These are phyloP conservation scores for Emmonsiellopsis sp. DNA, from an alignment of 2,329 filamentous ascomycete species.

Conservation along the genomic window DNA sequence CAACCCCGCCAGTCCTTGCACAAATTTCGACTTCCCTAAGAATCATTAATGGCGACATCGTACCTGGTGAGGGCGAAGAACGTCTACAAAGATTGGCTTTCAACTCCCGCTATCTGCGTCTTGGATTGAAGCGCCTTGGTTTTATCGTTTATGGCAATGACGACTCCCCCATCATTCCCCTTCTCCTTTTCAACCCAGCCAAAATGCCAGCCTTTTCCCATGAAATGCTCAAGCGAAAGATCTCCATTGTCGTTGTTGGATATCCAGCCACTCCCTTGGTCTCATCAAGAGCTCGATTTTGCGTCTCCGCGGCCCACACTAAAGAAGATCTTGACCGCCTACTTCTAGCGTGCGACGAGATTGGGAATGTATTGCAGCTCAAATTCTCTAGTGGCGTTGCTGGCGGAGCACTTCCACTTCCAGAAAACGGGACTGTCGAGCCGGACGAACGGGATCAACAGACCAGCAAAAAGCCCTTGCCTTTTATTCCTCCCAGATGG, in stretches of 20 bases:
- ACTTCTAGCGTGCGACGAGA: constrained; percentile 80
- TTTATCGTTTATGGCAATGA: constrained; percentile 97
- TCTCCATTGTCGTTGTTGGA: constrained; percentile 92
- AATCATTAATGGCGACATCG: constrained; percentile 80
- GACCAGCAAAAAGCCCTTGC: constrained; percentile 44
- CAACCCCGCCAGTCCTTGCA: constrained; percentile 76
- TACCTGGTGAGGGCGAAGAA: constrained; percentile 88
- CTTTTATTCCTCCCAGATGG: constrained; percentile 65
- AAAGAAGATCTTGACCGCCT: constrained; percentile 95
- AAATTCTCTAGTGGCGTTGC: constrained; percentile 97
- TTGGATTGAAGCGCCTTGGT: constrained; percentile 91
- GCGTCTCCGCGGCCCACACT: constrained; percentile 89
- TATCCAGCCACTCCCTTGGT: constrained; percentile 95
- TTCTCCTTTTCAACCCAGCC: constrained; percentile 94
- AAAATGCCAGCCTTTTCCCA: constrained; percentile 98
- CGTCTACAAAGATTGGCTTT: constrained; percentile 92
- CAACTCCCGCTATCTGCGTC: constrained; percentile 95
- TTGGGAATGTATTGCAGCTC: constrained; percentile 83
- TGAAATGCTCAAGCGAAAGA: constrained; percentile 96
- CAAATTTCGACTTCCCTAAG: constrained; percentile 82
- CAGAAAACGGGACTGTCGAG: constrained; percentile 57
- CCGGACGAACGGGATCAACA: constrained; percentile 60
- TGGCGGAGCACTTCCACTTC: constrained; percentile 70
- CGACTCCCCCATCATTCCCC: constrained; percentile 91
- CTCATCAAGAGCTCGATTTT: constrained; percentile 90